Evolutionary conservation across 2,329 filamentous ascomycete genomes (phyloP).

Genomic region (Thielaviopsis musarum): DNA sequence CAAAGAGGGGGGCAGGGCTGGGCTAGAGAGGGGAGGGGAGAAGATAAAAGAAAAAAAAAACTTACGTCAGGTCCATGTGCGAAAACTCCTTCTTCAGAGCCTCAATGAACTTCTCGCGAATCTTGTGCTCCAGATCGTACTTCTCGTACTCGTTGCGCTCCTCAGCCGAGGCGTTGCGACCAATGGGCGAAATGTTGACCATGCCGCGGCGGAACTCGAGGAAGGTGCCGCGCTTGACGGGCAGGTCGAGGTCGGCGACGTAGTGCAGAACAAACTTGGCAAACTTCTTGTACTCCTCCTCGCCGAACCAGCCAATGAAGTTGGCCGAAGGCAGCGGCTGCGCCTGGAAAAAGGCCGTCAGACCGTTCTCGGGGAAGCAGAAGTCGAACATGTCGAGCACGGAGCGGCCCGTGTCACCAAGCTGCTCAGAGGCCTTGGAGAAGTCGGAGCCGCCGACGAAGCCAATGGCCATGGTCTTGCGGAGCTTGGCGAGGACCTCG

Average conservation of each 20-base stretch:
- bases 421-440: constrained; percentile 87
- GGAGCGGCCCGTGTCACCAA: constrained; percentile 47
- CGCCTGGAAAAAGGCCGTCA: constrained; percentile 78
- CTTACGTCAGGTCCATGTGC: constrained; percentile 69
- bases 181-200: constrained; percentile 72
- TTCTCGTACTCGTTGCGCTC: constrained; percentile 72
- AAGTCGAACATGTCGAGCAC: constrained; percentile 90
- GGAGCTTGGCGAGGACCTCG: constrained; percentile 57
- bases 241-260: constrained; percentile 68
- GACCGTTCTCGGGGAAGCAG: constrained; percentile 92
- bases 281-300: constrained; percentile 64
- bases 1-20: constrained; percentile 6
- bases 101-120: constrained; percentile 61
- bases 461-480: constrained; percentile 76
- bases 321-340: constrained; percentile 56
- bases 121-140: constrained; percentile 62
- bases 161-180: constrained; percentile 65
- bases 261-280: constrained; percentile 65
- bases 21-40: constrained; percentile 1
- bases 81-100: constrained; percentile 66
- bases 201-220: constrained; percentile 84
- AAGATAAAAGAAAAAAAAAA: constrained; percentile 15
- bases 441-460: constrained; percentile 89
- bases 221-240: constrained; percentile 70
- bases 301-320: constrained; percentile 87